Conservation (phyloP, 805 yeast species). For the Starmerella floris region DNA sequence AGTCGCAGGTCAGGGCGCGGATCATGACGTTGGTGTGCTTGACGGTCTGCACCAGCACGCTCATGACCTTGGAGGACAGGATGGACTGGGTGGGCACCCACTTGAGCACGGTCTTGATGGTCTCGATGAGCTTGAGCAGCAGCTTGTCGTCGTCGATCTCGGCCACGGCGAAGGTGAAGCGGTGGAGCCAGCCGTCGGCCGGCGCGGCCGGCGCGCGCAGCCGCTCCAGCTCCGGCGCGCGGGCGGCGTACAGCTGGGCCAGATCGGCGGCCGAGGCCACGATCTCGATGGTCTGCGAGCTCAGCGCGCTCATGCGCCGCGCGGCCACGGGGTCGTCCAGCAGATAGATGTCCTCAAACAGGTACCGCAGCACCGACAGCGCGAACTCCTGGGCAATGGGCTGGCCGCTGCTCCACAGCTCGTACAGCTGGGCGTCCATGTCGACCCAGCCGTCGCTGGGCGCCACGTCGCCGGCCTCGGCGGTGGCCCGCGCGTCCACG, state of each 20-base stretch:
- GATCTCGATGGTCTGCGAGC: slow-evolving; percentile 72
- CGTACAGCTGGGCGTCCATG: slow-evolving; percentile 68
- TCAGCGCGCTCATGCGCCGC: slow-evolving; percentile 59
- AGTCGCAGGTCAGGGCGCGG: slow-evolving; percentile 75
- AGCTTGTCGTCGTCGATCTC: slow-evolving; percentile 9
- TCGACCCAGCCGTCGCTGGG: slow-evolving; percentile 55
- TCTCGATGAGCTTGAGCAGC: slow-evolving; percentile 48
- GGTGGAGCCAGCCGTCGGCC: slow-evolving; percentile 61
- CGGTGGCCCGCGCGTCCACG: slow-evolving; percentile 23
- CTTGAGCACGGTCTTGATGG: slow-evolving; percentile 76
- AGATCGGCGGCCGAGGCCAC: slow-evolving; percentile 59
- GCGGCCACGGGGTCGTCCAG: slow-evolving; percentile 86
- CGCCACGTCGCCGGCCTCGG: slow-evolving; percentile 21
- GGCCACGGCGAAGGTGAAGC: slow-evolving; percentile 42
- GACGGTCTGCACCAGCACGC: slow-evolving; percentile 39
- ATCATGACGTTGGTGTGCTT: slow-evolving; percentile 41
- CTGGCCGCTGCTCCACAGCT: slow-evolving; percentile 54
- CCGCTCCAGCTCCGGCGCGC: slow-evolving; percentile 41
- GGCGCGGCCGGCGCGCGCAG: slow-evolving; percentile 38
- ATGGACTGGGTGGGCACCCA: slow-evolving; percentile 80
- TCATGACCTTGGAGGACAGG: slow-evolving; percentile 49
- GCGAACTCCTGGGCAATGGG: slow-evolving; percentile 40
- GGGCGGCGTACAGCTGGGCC: slow-evolving; percentile 49
- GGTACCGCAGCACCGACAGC: slow-evolving; percentile 62
- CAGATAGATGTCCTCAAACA: slow-evolving; percentile 85